Base-by-base conservation (phyloP, 495 filamentous ascomycete species). In the Letharia lupina region DNA sequence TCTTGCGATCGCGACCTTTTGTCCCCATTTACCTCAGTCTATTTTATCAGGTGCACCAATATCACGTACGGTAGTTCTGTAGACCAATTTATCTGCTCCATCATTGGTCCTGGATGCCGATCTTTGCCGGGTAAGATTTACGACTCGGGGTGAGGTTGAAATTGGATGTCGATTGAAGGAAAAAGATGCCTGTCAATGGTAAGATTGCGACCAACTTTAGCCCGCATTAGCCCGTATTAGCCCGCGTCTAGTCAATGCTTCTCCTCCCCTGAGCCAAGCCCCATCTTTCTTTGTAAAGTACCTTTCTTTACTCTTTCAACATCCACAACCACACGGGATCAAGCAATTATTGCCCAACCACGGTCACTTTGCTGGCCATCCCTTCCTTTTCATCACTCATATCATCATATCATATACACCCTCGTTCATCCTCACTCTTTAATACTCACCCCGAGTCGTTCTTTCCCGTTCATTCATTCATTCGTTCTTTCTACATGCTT, bases 321-420 rank as follows among this genome's bases (percentile, higher is more conserved):
- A 31, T 56, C 62, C 31, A 64, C 37, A 28, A 33, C 48, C 28
- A 54, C 48, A 31, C 48, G 1, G 9, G 4, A 54, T 1, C n/a
- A 54, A 54, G n/a, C 48, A 54, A 6, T 18, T 35, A 6, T 18
- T 35, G 11, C 1, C 23, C 4, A 4, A 28, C 37, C 41, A 64
- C 48, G 52, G 40, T 58, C 62, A 64, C 4, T n/a, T 44, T 57
- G 39, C 9, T 64, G 50, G 40, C 50, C 62, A 31, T 64, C 42
- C 62, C 58, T 56, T 64, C 62, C 52, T 64, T 64, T 35, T 10
- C 23, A 20, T 35, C 20, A 33, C 48, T 15, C 28, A 56, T 15
- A n/a, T 50, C 47, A 18, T 28, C 37, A 39, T 37, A 42, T 44
- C 33, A 28, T 28, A 54, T 28, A 35, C 23, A 33, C 48, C 28